A percentile compares a stretch with the other conserved stretches of the same genome.
Evolutionary conservation across 2,329 filamentous ascomycete species (phyloP).

Genomic region (Beauveria sp.): DNA sequence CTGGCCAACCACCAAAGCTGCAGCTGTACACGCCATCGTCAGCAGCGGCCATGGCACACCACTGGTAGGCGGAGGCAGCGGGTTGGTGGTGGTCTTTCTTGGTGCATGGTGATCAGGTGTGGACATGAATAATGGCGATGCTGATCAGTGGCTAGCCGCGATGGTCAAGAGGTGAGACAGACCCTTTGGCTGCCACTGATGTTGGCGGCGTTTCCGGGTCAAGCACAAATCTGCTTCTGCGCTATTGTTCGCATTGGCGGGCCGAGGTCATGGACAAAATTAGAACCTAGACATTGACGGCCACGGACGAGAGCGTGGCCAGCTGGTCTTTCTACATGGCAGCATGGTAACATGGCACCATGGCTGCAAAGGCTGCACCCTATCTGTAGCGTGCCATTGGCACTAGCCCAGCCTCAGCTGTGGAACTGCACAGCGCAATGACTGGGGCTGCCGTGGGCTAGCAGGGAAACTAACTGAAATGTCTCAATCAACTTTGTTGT

Average conservation of each 20-base stretch:
- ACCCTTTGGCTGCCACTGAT: neutral
- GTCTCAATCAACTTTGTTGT: neutral
- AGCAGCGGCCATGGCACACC: neutral
- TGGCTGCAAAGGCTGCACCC: neutral
- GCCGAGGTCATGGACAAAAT: neutral
- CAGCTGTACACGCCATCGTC: too few species aligned
- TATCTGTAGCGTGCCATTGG: neutral
- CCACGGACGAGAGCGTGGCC: neutral
- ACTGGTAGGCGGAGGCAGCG: too few species aligned
- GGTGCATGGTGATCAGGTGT: neutral
- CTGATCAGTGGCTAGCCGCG: neutral
- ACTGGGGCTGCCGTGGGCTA: too few species aligned
- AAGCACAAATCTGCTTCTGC: neutral
- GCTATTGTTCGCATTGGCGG: neutral
- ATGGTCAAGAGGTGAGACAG: neutral
- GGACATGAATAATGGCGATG: neutral
- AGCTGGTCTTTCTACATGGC: neutral
- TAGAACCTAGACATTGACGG: conserved; percentile 6
- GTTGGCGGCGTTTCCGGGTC: neutral
- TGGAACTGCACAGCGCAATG: neutral
- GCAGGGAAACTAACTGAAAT: neutral
- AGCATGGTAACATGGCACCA: too few species aligned
- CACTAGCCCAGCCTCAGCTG: conserved; percentile 5
- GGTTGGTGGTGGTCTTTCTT: too few species aligned
- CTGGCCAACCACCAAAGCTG: neutral